Base-by-base conservation (phyloP, 1,284 basidiomycete species). In the Papiliotrema fonsecae region DNA sequence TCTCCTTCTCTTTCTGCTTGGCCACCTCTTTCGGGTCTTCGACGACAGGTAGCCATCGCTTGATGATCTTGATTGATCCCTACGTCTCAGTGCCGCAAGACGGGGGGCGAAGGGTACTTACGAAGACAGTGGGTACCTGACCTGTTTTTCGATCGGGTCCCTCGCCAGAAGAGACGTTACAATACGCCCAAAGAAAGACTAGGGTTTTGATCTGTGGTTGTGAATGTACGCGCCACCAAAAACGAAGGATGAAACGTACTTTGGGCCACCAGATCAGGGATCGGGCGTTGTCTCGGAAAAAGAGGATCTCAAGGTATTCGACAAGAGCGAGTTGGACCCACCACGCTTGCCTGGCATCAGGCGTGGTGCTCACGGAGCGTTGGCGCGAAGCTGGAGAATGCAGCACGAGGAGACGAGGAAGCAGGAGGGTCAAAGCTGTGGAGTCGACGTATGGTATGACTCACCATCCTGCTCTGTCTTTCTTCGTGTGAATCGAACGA, bases 191-290 rank as follows among this genome's bases (percentile, higher is more conserved):
- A 5, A 64, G 18, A 25, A 55, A 60, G 24, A 57, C 52, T 2
- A 60, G 37, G 2, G 55, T 48, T 50, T 64, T 65, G 42, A 66
- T 42, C 64, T 65, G 42, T 1, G n/a, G n/a, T n/a, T n/a, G n/a
- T n/a, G n/a, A n/a, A n/a, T n/a, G n/a, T n/a, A n/a, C n/a, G n/a
- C n/a, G n/a, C n/a, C n/a, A n/a, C n/a, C n/a, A n/a, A n/a, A n/a
- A n/a, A n/a, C n/a, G n/a, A n/a, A n/a, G n/a, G n/a, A n/a, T n/a
- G n/a, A n/a, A n/a, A 49, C 62, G 49, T 22, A 65, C 65, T 37
- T 54, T 57, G 2, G 63, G 65, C 58, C 60, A 65, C 59, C 58
- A 60, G 24, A 56, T 43, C 32, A 65, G 28, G 5, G 57, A 40
- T 22, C 55, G 28, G 6, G 46, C 49, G 32, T 51, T 49, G 38